Evolutionary conservation across 148 eudicot genomes (phyloP), one percentile per base, ranked within the genome.

Genomic region (Drosera capensis): DNA sequence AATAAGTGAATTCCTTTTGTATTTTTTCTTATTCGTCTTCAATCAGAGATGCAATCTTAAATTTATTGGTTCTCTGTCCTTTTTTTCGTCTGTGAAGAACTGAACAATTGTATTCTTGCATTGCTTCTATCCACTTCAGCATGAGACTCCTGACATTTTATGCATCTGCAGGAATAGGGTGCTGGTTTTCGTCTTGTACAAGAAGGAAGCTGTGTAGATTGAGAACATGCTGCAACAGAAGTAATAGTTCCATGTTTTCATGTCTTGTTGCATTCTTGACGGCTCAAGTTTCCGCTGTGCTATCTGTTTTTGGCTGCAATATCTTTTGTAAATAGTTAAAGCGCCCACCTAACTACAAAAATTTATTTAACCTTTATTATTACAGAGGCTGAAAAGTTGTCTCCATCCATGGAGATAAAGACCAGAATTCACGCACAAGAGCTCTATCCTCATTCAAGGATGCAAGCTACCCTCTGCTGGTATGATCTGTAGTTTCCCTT

Each of bases 311-410:
- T 8, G 6, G 1, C 20, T 0, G 45, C 5, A 17, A 41, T n/a
- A 15, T 41, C 20, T 17, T 41, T 19, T 4, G 8, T 5, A 35
- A 25, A 9, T 45, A 13, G 4, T 40, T 40, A n/a, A n/a, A n/a
- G n/a, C n/a, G n/a, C n/a, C n/a, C n/a, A n/a, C n/a, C n/a, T n/a
- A n/a, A n/a, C n/a, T n/a, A n/a, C n/a, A n/a, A n/a, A n/a, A 18
- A 41, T n/a, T n/a, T n/a, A n/a, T 24, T 43, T 46, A 0, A 14
- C 34, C 15, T 57, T 71, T 23, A 55, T 9, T 54, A 26, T 43
- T 49, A 31, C 58, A 92, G 99, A 73, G 95, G 99, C 31, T 92
- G 85, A 85, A 92, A 85, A 56, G 94, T 58, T 44, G 99, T 85
- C 38, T 83, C 85, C 15, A 85, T 92, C 23, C 88, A 85, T 68